phyloP scores from a whole-genome alignment of 2,329 filamentous ascomycete genomes.

The Talaromyces marneffei region DNA sequence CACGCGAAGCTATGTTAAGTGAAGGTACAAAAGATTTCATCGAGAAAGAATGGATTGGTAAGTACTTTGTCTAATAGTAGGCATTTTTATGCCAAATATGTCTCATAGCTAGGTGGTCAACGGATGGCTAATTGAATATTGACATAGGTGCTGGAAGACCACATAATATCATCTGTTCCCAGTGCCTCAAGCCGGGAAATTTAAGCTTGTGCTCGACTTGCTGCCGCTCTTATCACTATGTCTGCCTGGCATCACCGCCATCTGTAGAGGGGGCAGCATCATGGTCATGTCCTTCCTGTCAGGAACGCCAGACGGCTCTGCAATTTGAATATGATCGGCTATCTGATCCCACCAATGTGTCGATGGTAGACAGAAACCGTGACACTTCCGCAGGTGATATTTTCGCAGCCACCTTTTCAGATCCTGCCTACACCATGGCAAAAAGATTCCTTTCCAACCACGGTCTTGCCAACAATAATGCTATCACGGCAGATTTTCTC shows the following conservation, averaged over 20 bases:
- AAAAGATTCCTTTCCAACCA: conserved; percentile 14
- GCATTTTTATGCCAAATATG: neutral
- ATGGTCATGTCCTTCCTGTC: conserved; percentile 28
- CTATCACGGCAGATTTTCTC: conserved; percentile 18
- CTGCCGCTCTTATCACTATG: conserved; percentile 27
- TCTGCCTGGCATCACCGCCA: conserved; percentile 18
- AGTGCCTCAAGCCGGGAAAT: conserved; percentile 23
- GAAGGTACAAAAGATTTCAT: neutral
- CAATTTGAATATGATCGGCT: neutral
- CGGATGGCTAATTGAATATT: neutral
- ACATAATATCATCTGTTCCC: conserved; percentile 28
- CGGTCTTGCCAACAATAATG: conserved; percentile 13
- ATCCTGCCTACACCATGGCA: neutral
- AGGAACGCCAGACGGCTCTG: neutral
- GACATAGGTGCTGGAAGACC: conserved; percentile 23
- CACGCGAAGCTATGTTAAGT: neutral
- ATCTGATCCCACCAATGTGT: neutral
- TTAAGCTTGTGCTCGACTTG: conserved; percentile 26
- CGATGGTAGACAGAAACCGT: neutral
- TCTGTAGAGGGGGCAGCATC: neutral
- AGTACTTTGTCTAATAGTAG: conserved; percentile 3
- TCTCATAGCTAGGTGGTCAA: neutral
- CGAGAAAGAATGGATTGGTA: conserved; percentile 26
- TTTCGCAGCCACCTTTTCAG: neutral
- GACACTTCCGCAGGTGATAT: neutral